phyloP scores from a whole-genome alignment of 164 flowering plant species.

The Liriodendron chinense region DNA sequence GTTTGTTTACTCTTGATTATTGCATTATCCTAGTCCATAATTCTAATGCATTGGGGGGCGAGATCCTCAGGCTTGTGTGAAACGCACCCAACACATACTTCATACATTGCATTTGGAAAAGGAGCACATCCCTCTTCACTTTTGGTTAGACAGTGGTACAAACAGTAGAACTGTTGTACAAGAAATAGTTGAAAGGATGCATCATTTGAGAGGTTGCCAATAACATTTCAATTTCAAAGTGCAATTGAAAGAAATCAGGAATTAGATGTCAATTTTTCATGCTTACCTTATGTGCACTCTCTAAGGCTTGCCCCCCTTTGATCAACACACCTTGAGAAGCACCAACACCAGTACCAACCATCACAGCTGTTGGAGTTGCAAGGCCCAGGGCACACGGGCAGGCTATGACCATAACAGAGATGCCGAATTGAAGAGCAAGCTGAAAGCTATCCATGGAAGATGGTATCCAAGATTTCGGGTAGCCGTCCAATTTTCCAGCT shows the following conservation, averaged over 20 bases:
- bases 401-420: conserved; percentile 93
- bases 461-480: conserved; percentile 85
- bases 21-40: too few species aligned
- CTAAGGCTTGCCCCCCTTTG: conserved; percentile 92
- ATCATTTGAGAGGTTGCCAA: background rate
- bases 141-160: background rate
- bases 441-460: conserved; percentile 78
- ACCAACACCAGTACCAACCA: conserved; percentile 98
- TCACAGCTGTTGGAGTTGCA: conserved; percentile 94
- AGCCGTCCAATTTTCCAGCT: conserved; percentile 60
- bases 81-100: too few species aligned
- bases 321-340: conserved; percentile 87
- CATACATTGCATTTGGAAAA: too few species aligned
- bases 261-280: background rate
- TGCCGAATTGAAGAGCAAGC: conserved; percentile 91
- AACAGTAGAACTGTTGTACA: background rate
- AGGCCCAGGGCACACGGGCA: conserved; percentile 97
- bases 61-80: too few species aligned
- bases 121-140: background rate
- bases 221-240: background rate
- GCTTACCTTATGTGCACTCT: conserved; percentile 80
- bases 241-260: background rate
- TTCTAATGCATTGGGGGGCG: too few species aligned
- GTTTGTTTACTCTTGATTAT: too few species aligned
- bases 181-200: background rate